Evolutionary conservation across 1,139 yeast genomes (phyloP).

Genomic region (Kurtzmaniella natalensis): DNA sequence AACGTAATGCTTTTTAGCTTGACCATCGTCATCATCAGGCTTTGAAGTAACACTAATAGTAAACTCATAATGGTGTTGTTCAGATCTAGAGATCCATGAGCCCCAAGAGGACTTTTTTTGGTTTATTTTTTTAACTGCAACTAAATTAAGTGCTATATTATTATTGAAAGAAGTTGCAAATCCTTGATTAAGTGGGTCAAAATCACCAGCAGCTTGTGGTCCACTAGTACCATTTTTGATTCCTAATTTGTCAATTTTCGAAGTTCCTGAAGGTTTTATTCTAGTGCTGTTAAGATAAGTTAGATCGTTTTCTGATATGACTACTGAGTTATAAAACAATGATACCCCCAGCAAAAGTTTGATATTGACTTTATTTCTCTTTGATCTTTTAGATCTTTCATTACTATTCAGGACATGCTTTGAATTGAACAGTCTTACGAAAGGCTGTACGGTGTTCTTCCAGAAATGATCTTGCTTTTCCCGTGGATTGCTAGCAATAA

Average conservation of each 20-base stretch:
- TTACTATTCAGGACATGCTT: conserved; percentile 64
- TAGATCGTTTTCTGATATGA: conserved; percentile 58
- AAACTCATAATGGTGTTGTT: conserved; percentile 38
- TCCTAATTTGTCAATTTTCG: conserved; percentile 40
- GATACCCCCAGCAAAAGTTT: conserved; percentile 60
- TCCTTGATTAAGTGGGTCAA: conserved; percentile 15
- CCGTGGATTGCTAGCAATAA: conserved; percentile 46
- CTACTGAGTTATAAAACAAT: conserved; percentile 69
- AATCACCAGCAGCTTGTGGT: neutral
- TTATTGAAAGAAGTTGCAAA: conserved; percentile 46
- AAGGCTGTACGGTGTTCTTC: conserved; percentile 74
- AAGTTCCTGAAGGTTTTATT: conserved; percentile 49
- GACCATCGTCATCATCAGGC: conserved; percentile 9
- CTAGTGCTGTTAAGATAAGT: conserved; percentile 47
- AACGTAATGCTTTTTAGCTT: conserved; percentile 37
- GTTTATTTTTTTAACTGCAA: conserved; percentile 48
- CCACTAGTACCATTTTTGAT: conserved; percentile 8
- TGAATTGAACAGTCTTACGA: conserved; percentile 69
- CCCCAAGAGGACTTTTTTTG: neutral
- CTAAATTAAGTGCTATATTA: conserved; percentile 59
- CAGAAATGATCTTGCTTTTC: conserved; percentile 60
- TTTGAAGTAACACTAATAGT: conserved; percentile 36
- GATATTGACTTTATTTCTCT: conserved; percentile 59
- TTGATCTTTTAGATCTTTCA: conserved; percentile 70
- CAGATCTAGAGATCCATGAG: conserved; percentile 10